These are phyloP conservation scores for Chlorella sp. DNA, from an alignment of 139 green algal genomes.

Conservation along the genomic window DNA sequence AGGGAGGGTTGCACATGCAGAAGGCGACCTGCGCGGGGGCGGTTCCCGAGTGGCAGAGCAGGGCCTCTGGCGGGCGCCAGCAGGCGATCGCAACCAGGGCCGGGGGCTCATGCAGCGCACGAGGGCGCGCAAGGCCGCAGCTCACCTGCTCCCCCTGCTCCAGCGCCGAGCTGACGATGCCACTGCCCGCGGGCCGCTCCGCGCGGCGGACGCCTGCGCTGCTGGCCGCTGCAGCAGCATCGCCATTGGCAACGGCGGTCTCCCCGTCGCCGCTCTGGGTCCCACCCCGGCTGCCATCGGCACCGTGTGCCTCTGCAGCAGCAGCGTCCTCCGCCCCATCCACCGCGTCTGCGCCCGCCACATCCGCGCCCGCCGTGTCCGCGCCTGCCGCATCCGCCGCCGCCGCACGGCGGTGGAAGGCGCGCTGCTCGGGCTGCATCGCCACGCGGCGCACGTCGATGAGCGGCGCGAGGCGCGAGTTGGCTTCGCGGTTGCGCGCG, in stretches of 20 bases:
- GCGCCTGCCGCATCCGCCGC: neutral
- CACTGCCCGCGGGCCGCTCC: constrained; percentile 7
- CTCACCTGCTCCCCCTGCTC: constrained; percentile 1
- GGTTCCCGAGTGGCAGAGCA: too few relatives aligned
- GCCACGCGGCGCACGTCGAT: constrained; percentile 61
- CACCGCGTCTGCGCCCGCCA: neutral
- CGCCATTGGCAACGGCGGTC: too few relatives aligned
- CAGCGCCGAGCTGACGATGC: constrained; percentile 27
- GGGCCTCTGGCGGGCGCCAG: neutral
- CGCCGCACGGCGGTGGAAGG: neutral
- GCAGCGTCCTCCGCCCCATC: neutral
- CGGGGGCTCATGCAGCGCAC: neutral
- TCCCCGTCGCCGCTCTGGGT: neutral
- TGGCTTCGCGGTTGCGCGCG: constrained; percentile 55
- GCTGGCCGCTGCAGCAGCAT: neutral
- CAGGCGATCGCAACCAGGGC: neutral
- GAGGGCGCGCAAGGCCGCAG: neutral
- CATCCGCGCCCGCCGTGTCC: neutral
- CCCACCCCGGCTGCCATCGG: neutral
- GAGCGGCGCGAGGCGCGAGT: constrained; percentile 65
- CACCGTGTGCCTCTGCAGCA: neutral
- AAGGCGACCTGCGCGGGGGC: constrained; percentile 68
- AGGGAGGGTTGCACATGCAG: constrained; percentile 97
- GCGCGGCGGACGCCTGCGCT: too few relatives aligned
- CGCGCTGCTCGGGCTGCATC: constrained; percentile 31